Conservation (phyloP, 1,284 basidiomycete species). For the Moniliella sp. region DNA sequence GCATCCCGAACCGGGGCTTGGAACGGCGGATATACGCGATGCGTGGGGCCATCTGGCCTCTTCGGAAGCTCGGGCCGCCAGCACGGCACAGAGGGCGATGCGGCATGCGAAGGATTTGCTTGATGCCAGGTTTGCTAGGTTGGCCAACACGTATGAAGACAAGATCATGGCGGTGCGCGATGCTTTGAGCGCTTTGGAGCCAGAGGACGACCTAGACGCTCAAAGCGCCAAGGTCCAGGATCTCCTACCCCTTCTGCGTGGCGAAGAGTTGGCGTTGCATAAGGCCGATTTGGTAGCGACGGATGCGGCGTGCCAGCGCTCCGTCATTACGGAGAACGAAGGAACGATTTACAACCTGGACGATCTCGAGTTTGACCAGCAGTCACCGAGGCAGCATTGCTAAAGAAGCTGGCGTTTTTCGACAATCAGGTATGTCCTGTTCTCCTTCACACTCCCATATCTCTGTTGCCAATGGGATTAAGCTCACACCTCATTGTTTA, state of each 20-base stretch:
- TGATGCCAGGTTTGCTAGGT: conserved; percentile 57
- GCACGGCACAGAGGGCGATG: conserved; percentile 72
- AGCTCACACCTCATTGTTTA: too few species aligned
- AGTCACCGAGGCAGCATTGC: conserved; percentile 58
- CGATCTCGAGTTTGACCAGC: conserved; percentile 73
- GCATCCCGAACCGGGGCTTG: conserved; percentile 12
- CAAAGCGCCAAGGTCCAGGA: conserved; percentile 10
- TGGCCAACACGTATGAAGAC: conserved; percentile 60
- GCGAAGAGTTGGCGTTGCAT: conserved; percentile 4
- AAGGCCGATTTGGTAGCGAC: conserved; percentile 5
- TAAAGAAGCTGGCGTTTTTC: conserved; percentile 77
- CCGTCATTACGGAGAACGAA: conserved; percentile 90
- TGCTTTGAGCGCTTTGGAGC: conserved; percentile 9
- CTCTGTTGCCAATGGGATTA: too few species aligned
- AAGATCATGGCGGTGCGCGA: conserved; percentile 12
- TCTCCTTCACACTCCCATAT: neutral
- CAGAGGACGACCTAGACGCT: conserved; percentile 11
- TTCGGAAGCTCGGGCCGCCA: conserved; percentile 56
- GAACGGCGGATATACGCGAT: conserved; percentile 48
- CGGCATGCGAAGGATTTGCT: conserved; percentile 47
- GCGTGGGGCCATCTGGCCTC: conserved; percentile 54
- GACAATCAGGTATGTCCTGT: conserved; percentile 60
- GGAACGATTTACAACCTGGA: conserved; percentile 75
- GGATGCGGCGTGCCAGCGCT: conserved; percentile 50
- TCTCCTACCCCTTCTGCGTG: conserved; percentile 8